Conservation (phyloP, 305 asterid species). For the Fraxinus ornus region DNA sequence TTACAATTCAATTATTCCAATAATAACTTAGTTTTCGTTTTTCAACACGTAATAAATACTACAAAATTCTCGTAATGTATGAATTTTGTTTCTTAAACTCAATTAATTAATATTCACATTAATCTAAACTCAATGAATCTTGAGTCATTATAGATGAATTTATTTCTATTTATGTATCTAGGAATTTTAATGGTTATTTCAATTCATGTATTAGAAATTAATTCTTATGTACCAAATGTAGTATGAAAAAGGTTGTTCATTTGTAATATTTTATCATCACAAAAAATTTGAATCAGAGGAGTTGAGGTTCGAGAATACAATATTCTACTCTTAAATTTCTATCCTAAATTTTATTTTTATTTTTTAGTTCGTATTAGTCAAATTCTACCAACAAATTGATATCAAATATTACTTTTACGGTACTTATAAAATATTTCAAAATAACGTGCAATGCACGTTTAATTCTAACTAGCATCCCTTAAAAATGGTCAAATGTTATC, state of each 20-base stretch:
- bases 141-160: neutral
- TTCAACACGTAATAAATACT: too few species aligned
- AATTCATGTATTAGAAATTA: neutral
- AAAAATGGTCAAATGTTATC: constrained; percentile 13
- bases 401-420: neutral
- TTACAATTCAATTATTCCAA: neutral
- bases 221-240: neutral
- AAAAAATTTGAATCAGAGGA: neutral
- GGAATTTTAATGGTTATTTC: neutral
- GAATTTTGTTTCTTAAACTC: neutral
- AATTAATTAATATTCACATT: neutral
- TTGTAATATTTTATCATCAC: neutral
- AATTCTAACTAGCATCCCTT: neutral
- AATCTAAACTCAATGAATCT: neutral
- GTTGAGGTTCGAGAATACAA: neutral
- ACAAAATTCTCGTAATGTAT: neutral
- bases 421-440: neutral
- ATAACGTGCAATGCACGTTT: neutral
- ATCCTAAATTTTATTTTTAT: neutral
- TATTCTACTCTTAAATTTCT: neutral
- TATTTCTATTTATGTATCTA: neutral
- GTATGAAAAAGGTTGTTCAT: neutral
- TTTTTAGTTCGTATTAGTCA: neutral
- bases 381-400: neutral
- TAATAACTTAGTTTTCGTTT: neutral